A percentile compares a stretch with the other conserved stretches of the same genome.
Evolutionary conservation across 176 grass and related monocot species (phyloP).

Genomic region (Saccharum officinarum): DNA sequence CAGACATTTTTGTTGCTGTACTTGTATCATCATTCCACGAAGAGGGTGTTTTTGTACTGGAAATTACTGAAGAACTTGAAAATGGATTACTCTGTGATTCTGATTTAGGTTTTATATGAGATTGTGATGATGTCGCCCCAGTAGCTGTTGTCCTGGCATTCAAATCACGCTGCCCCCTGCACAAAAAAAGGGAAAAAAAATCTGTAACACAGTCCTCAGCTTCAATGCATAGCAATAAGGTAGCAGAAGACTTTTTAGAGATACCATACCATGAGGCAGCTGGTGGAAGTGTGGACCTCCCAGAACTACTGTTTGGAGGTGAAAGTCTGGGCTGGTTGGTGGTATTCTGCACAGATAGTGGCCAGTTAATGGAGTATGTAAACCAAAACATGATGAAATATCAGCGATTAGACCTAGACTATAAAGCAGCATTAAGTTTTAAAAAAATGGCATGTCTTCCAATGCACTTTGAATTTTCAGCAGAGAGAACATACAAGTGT

Average conservation of each 20-base stretch:
- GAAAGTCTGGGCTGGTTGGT: slow-evolving; percentile 63
- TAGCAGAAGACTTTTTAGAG: not conserved
- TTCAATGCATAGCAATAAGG: slow-evolving; percentile 1
- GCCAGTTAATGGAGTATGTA: slow-evolving; percentile 26
- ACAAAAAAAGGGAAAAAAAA: not conserved
- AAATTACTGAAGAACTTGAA: slow-evolving; percentile 37
- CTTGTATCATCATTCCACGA: slow-evolving; percentile 83
- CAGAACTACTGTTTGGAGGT: slow-evolving; percentile 69
- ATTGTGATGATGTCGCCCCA: slow-evolving; percentile 47
- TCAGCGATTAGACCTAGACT: slow-evolving; percentile 1
- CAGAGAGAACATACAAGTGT: slow-evolving; percentile 55
- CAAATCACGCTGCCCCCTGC: slow-evolving; percentile 71
- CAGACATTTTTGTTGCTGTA: slow-evolving; percentile 48
- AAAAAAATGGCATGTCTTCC: not conserved
- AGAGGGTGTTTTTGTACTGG: slow-evolving; percentile 56
- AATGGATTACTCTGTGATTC: slow-evolving; percentile 45
- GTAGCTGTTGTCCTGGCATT: slow-evolving; percentile 43
- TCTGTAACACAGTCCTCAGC: slow-evolving; percentile 34
- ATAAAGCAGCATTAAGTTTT: slow-evolving; percentile 2
- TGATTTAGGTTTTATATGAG: slow-evolving; percentile 60
- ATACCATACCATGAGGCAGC: slow-evolving; percentile 79
- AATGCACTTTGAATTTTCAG: slow-evolving; percentile 10
- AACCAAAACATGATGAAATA: slow-evolving; percentile 31
- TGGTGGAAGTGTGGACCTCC: slow-evolving; percentile 72
- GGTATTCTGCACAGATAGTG: slow-evolving; percentile 50